A percentile compares a stretch with the other conserved stretches of the same genome.
phyloP scores from a whole-genome alignment of 208 protist species.

The Endotrypanum monterogeii region DNA sequence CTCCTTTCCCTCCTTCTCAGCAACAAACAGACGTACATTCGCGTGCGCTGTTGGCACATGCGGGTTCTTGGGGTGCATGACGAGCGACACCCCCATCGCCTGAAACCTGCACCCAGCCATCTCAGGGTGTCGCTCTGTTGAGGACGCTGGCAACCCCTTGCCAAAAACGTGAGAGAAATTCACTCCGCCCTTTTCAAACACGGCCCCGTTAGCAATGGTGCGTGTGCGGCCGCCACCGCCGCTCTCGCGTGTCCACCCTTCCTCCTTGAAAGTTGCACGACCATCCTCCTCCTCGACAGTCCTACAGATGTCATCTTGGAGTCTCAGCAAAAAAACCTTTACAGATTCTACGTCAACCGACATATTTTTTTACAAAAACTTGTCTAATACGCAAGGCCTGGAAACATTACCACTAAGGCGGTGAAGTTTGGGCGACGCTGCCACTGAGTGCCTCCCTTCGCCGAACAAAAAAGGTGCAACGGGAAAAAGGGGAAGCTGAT shows the following conservation, averaged over 20 bases:
- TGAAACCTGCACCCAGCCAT: slow-evolving; percentile 53
- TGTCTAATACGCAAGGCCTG: not conserved
- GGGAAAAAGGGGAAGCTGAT: not conserved
- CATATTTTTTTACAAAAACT: slow-evolving; percentile 1
- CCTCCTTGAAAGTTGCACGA: slow-evolving; percentile 52
- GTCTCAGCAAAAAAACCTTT: slow-evolving; percentile 30
- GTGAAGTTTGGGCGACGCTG: too few relatives aligned
- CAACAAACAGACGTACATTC: slow-evolving; percentile 89
- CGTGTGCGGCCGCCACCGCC: slow-evolving; percentile 62
- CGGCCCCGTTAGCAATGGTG: slow-evolving; percentile 44
- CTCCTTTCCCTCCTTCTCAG: slow-evolving; percentile 36
- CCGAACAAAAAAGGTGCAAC: not conserved
- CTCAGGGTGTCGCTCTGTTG: slow-evolving; percentile 39
- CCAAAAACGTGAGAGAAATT: slow-evolving; percentile 78
- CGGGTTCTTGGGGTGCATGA: slow-evolving; percentile 85
- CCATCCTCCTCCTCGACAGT: slow-evolving; percentile 48
- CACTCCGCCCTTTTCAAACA: slow-evolving; percentile 83
- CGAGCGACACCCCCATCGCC: slow-evolving; percentile 80
- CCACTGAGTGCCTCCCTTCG: too few relatives aligned
- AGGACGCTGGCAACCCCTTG: slow-evolving; percentile 42
- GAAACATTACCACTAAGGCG: slow-evolving; percentile 10
- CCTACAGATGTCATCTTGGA: slow-evolving; percentile 63
- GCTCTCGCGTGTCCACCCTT: slow-evolving; percentile 57
- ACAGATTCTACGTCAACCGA: slow-evolving; percentile 32
- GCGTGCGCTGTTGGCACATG: slow-evolving; percentile 84